Base-by-base conservation (phyloP, 2,329 filamentous ascomycete species). In the Dryadomyces sulphureus region DNA sequence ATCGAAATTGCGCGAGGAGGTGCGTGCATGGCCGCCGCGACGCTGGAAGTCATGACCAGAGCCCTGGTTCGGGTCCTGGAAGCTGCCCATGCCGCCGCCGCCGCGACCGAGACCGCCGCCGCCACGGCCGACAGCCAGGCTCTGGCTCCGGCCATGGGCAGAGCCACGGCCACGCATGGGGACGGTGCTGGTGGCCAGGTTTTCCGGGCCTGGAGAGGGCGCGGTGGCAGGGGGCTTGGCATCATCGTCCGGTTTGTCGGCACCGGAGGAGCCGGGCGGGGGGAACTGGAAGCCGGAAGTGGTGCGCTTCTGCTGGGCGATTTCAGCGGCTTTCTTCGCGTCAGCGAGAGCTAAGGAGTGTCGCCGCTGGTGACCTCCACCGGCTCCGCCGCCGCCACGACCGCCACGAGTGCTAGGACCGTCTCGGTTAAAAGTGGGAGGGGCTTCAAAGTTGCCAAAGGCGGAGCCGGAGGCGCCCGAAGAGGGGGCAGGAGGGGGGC, bases 231-330 rank as follows among this genome's bases (percentile, higher is more conserved):
- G 14, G 6, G 41, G 47, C 52, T 65, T 68, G 40, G 72, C 70
- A 36, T 73, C 70, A 7, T 73, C 69, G 40, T 68, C 73, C 24
- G 74, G 65, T 50, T 79, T 76, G 53, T 79, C 78, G 41, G 67
- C 62, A 44, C 75, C 65, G 45, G 75, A 70, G 52, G 81, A 73
- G 41, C 75, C 76, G 43, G 88, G 84, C 45, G 81, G 78, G 16
- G 92, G 90, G 61, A 98, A 98, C 61, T 94, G 89, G 65, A 96
- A 98, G 48, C 81, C 88, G 52, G 85, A 88, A 50, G 89, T 88
- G 46, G 90, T 94, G 63, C 89, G 77, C 68, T 95, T 95, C 70
- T 94, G 90, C 66, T 98, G 92, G 42, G 92, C 92, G 52, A 94
- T 67, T 63, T 98, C 92, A 48, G 92, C 92, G 41, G 92, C 92